Percentiles rank a stretch among this genome's conserved stretches.
These are phyloP conservation scores for Rhododendron molle DNA, from an alignment of 148 eudicot genomes.

Conservation along the genomic window DNA sequence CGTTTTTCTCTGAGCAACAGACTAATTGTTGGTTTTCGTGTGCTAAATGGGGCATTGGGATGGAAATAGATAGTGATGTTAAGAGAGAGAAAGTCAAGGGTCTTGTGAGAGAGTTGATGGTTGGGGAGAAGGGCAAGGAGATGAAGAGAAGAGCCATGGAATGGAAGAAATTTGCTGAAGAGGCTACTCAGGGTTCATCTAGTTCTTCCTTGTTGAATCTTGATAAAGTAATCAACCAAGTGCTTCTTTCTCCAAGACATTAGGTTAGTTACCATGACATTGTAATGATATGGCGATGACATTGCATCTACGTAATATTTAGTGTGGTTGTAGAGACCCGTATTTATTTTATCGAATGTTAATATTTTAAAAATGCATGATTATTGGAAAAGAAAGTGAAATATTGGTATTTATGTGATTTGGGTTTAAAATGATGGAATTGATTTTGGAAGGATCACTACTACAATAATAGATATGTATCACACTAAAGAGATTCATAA, in stretches of 20 bases:
- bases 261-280: not conserved
- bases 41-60: not conserved
- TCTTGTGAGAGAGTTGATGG: conserved; percentile 7
- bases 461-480: no score
- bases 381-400: no score
- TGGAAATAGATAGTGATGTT: conserved; percentile 5
- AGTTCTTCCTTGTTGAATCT: not conserved
- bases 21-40: not conserved
- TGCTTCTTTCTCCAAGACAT: not conserved
- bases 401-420: no score
- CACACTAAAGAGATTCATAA: no score
- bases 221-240: not conserved
- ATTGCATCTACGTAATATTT: no score
- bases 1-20: conserved; percentile 7
- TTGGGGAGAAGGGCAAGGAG: conserved; percentile 2
- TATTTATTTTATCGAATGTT: no score
- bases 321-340: no score
- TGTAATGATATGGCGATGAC: no score
- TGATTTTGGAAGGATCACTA: no score
- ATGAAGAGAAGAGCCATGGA: conserved; percentile 2
- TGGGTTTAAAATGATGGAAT: no score
- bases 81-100: conserved; percentile 2
- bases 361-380: no score
- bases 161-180: conserved; percentile 4
- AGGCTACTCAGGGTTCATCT: not conserved